Evolutionary conservation across 129 eudicot species (phyloP), one percentile per base, ranked within the genome.

Genomic region (Artemisia annua): DNA sequence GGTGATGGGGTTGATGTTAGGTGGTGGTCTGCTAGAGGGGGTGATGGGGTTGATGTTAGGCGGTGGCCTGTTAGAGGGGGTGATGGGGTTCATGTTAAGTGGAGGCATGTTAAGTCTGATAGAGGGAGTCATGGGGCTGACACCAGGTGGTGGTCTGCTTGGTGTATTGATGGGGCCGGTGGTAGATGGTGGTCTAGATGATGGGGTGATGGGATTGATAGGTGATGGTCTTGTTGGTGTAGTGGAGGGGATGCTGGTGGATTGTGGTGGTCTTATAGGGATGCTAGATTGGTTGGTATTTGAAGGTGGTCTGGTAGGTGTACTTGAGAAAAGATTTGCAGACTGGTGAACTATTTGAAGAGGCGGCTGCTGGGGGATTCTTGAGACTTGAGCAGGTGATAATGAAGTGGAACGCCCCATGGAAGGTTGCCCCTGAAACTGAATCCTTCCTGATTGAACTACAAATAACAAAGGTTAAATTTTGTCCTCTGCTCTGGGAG

Each of bases 321-420:
- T 11, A 62, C 43, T 13, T 59, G 90, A 79, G 80, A 77, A 80
- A 66, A 66, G 87, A 32, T 83, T 75, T n/a, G 90, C 56, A 35
- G 97, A 61, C 30, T 72, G 85, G 63, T 71, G 78, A 77, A 84
- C 88, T 18, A 67, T 53, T 52, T 85, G 90, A 52, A 69, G 80
- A 66, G 86, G 84, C 30, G 77, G 86, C 48, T 77, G 70, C 13
- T 65, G 88, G 56, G 66, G 85, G 62, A 20, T 63, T 44, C 75
- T 58, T 8, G 82, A 66, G 66, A 79, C 61, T 44, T 54, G 90
- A 77, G 53, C 67, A 12, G 80, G 70, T 46, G 85, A 84, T 35
- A 71, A 54, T 32, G 79, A 81, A 24, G 68, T 43, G 66, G 77
- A 55, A 76, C 18, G 66, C 63, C 78, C 58, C 17, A 43, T 3